Conservation (phyloP, 495 filamentous ascomycete species). For the Penicillium atrosanguineum region DNA sequence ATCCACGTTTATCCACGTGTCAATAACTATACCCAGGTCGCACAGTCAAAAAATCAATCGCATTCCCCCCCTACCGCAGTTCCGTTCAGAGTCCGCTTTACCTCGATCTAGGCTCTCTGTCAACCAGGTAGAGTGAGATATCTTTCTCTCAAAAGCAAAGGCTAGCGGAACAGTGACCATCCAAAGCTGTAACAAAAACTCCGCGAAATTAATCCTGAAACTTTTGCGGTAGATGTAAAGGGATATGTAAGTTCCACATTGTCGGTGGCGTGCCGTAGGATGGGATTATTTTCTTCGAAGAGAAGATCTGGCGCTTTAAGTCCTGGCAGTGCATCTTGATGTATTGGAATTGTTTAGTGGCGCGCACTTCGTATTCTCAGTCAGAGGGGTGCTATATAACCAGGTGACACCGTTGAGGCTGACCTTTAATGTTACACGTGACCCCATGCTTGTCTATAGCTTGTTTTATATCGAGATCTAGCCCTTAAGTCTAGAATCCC, state of each 20-base stretch:
- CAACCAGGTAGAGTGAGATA: slow-evolving; percentile 13
- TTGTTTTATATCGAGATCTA: too few species aligned
- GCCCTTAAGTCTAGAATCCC: too few species aligned
- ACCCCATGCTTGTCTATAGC: too few species aligned
- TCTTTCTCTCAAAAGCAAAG: not conserved
- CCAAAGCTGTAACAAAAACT: slow-evolving; percentile 15
- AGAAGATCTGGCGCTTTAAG: slow-evolving; percentile 11
- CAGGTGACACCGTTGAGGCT: too few species aligned
- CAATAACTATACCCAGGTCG: too few species aligned
- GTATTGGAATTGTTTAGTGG: slow-evolving; percentile 4
- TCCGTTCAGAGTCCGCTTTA: slow-evolving; percentile 12
- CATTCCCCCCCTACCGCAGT: slow-evolving; percentile 15
- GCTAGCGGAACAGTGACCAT: slow-evolving; percentile 3
- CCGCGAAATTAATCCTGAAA: slow-evolving; percentile 14
- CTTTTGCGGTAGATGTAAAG: slow-evolving; percentile 8
- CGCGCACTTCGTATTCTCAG: slow-evolving; percentile 13
- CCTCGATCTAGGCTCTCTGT: slow-evolving; percentile 18
- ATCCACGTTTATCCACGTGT: too few species aligned
- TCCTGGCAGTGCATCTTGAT: slow-evolving; percentile 8
- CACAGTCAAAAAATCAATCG: slow-evolving; percentile 21
- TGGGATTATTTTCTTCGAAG: slow-evolving; percentile 6
- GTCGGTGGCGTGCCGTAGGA: slow-evolving; percentile 14
- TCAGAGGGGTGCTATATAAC: not conserved
- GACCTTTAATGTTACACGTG: too few species aligned
- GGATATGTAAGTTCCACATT: slow-evolving; percentile 12